phyloP scores from a whole-genome alignment of 139 green algal genomes.

The Dunaliella primolecta region DNA sequence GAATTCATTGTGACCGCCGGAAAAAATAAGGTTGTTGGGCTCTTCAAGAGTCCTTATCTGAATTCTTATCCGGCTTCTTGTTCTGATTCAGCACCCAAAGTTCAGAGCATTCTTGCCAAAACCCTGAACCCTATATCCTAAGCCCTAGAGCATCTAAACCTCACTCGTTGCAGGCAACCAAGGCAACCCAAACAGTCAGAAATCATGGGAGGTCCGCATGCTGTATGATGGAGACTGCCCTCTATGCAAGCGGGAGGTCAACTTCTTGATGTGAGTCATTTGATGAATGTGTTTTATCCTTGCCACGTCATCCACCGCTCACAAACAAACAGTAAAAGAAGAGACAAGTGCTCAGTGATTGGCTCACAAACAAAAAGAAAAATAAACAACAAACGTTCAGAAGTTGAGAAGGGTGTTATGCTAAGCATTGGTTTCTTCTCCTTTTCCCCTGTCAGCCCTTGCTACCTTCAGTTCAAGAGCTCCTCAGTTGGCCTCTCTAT shows the following conservation, averaged over 20 bases:
- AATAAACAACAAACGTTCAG: not conserved
- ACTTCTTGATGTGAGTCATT: slow-evolving; percentile 69
- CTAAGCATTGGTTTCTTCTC: too few relatives aligned
- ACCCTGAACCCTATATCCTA: not conserved
- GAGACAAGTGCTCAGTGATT: not conserved
- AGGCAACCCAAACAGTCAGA: not conserved
- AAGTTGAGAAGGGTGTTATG: too few relatives aligned
- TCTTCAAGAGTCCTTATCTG: too few relatives aligned
- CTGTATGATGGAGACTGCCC: slow-evolving; percentile 87
- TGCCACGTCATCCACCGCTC: not conserved
- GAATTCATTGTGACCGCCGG: too few relatives aligned
- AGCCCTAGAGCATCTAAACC: not conserved
- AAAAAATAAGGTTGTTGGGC: too few relatives aligned
- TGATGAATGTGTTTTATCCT: not conserved
- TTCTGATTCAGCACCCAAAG: not conserved
- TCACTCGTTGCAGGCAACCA: not conserved
- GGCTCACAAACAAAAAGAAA: not conserved
- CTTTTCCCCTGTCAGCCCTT: too few relatives aligned
- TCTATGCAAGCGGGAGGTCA: slow-evolving; percentile 71
- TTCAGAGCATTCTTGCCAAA: not conserved
- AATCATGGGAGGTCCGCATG: slow-evolving; percentile 74
- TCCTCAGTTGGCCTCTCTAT: too few relatives aligned
- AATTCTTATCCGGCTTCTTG: too few relatives aligned
- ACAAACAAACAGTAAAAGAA: not conserved
- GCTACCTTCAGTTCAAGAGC: too few relatives aligned